Evolutionary conservation across 805 yeast genomes (phyloP).

Genomic region (Brettanomyces sp.): DNA sequence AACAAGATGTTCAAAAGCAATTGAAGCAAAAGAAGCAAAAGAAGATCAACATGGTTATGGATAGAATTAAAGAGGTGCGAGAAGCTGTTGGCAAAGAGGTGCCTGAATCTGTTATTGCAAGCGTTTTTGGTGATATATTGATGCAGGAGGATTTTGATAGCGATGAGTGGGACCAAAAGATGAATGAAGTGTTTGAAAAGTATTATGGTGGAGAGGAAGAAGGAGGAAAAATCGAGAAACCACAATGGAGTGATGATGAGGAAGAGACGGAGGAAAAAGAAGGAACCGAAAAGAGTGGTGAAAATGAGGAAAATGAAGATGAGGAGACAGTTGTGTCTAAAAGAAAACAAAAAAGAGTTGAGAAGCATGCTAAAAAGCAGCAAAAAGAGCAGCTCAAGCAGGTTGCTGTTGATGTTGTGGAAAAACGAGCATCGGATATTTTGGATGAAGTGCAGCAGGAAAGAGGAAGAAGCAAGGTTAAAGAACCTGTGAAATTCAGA

Average conservation of each 20-base stretch:
- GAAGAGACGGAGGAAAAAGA: constrained; percentile 22
- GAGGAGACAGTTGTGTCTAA: constrained; percentile 30
- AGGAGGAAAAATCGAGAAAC: constrained; percentile 32
- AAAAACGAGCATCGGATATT: constrained; percentile 54
- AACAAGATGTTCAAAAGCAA: constrained; percentile 46
- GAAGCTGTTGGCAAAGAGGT: constrained; percentile 61
- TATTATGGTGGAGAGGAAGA: constrained; percentile 43
- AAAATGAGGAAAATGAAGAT: constrained; percentile 35
- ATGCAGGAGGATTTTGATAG: constrained; percentile 84
- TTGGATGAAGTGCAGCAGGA: constrained; percentile 62
- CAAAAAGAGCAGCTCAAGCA: constrained; percentile 54
- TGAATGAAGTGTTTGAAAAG: constrained; percentile 80
- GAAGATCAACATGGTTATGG: constrained; percentile 70
- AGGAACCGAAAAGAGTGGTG: constrained; percentile 5
- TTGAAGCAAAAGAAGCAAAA: constrained; percentile 63
- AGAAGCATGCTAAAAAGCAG: constrained; percentile 39
- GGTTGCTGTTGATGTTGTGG: constrained; percentile 17
- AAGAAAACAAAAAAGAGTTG: constrained; percentile 26
- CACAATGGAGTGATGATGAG: constrained; percentile 59
- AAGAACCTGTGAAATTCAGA: constrained; percentile 50
- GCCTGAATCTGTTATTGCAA: constrained; percentile 47
- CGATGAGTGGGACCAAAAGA: constrained; percentile 81
- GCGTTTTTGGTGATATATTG: constrained; percentile 65
- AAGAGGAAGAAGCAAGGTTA: constrained; percentile 48
- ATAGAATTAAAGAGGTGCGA: constrained; percentile 54